phyloP scores from a whole-genome alignment of 345 rosid genomes.

The Hypericum perforatum region DNA sequence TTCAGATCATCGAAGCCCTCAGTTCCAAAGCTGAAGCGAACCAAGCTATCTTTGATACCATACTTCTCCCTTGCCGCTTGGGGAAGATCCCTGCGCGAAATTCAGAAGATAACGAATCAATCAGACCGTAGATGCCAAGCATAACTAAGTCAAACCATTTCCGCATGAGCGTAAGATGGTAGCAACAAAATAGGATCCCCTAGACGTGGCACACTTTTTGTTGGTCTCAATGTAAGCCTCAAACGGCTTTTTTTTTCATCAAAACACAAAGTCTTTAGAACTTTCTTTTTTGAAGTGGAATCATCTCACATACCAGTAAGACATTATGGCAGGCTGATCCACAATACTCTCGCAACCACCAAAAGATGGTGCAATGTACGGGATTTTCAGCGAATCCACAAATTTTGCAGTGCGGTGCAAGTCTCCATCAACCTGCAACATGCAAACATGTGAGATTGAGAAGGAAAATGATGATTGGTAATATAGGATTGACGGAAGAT shows the following conservation, averaged over 20 bases:
- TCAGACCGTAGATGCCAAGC: background rate
- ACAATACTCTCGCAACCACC: conserved; percentile 98
- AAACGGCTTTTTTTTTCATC: too few relatives aligned
- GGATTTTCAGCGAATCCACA: conserved; percentile 80
- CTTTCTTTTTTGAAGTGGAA: too few relatives aligned
- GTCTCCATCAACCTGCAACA: conserved; percentile 71
- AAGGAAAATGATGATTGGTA: background rate
- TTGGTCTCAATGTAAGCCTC: too few relatives aligned
- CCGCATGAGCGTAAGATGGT: too few relatives aligned
- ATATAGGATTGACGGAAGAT: background rate
- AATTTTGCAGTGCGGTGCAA: conserved; percentile 56
- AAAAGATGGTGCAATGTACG: conserved; percentile 95
- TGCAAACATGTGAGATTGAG: conserved; percentile 6
- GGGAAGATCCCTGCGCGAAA: conserved; percentile 62
- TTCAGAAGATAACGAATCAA: background rate
- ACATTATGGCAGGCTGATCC: conserved; percentile 98
- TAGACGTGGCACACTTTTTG: too few relatives aligned
- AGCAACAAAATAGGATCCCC: too few relatives aligned
- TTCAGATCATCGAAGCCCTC: conserved; percentile 89
- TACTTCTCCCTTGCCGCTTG: conserved; percentile 62
- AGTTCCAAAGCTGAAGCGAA: conserved; percentile 89
- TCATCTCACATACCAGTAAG: conserved; percentile 74
- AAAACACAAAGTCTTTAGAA: too few relatives aligned
- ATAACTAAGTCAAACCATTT: too few relatives aligned
- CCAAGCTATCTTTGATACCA: conserved; percentile 83